Evolutionary conservation across 192 early-diverging fungal species (phyloP), one percentile per base, ranked within the genome.

Genomic region (Coemansia sp.): DNA sequence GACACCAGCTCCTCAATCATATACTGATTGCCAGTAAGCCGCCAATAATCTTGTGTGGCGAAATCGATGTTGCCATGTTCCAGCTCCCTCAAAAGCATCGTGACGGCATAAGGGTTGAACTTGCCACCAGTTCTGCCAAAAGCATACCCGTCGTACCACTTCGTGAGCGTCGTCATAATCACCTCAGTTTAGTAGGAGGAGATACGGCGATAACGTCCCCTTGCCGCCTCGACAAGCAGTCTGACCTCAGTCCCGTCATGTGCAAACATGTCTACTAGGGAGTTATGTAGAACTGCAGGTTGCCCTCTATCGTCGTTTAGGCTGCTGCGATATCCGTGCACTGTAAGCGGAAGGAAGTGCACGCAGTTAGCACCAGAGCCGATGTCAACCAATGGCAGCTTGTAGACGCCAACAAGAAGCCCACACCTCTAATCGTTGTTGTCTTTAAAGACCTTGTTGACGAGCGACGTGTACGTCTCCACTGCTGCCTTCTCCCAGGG

Each of bases 341-440:
- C 46, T 47, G 46, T n/a, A 7, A 47, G 46, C 6, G 46, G 46
- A 6, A 47, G 46, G 46, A 47, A 47, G 6, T 47, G 46, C 46
- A 47, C 6, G 46, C 16, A n/a, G 46, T 47, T 47, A n/a, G 46
- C 46, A 6, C 46, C 46, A n/a, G 46, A 47, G 46, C 46, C 6
- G n/a, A 47, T 47, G 18, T 47, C 46, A n/a, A n/a, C 15, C 6
- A 47, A 20, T n/a, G 46, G n/a, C 13, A 47, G 5, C 18, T 53
- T 53, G 24, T 53, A 53, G 11, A 53, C 27, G 24, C 52, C 52
- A 53, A 67, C 38, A 22, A 61, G 39, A 22, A 61, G 34, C n/a
- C 43, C n/a, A 10, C 24, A 69, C 15, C 5, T 16, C 11, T 39
- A 18, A 50, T 65, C 4, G 16, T 29, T 65, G 24, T 44, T 47